These are phyloP conservation scores for Apiospora rasikravindrae DNA, from an alignment of 2,329 filamentous ascomycete genomes.

Conservation along the genomic window DNA sequence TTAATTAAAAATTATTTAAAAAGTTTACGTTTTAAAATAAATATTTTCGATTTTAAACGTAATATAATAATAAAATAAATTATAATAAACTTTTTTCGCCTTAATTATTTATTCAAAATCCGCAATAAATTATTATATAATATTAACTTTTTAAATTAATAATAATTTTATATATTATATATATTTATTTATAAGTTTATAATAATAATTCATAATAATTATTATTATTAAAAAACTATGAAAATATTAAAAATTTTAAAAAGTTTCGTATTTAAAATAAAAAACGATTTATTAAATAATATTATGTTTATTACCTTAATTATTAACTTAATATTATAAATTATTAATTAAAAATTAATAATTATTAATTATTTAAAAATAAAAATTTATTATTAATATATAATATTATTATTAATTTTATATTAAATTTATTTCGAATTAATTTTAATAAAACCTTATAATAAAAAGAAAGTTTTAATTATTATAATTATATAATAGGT, in stretches of 20 bases:
- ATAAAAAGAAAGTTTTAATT: not conserved
- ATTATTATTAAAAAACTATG: not conserved
- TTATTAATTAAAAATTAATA: too few relatives aligned
- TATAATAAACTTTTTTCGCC: too few relatives aligned
- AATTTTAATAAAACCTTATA: not conserved
- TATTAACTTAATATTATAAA: not conserved
- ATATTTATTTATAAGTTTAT: too few relatives aligned
- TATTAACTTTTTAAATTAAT: too few relatives aligned
- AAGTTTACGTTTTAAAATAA: too few relatives aligned
- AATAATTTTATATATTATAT: too few relatives aligned
- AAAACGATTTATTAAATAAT: not conserved
- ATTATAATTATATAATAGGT: not conserved
- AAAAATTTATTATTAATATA: not conserved
- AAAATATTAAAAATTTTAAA: too few relatives aligned
- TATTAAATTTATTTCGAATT: not conserved
- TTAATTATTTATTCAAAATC: too few relatives aligned
- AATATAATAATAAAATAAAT: too few relatives aligned
- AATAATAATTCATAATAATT: not conserved
- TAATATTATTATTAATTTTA: not conserved
- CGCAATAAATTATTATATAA: too few relatives aligned
- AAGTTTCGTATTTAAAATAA: not conserved
- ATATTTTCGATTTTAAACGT: too few relatives aligned
- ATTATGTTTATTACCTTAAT: slow-evolving; percentile 1
- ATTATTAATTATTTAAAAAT: not conserved
- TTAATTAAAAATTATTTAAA: too few relatives aligned